Evolutionary conservation across 768 basidiomycete species (phyloP), one percentile per base, ranked within the genome.

Genomic region (Russula sp.): DNA sequence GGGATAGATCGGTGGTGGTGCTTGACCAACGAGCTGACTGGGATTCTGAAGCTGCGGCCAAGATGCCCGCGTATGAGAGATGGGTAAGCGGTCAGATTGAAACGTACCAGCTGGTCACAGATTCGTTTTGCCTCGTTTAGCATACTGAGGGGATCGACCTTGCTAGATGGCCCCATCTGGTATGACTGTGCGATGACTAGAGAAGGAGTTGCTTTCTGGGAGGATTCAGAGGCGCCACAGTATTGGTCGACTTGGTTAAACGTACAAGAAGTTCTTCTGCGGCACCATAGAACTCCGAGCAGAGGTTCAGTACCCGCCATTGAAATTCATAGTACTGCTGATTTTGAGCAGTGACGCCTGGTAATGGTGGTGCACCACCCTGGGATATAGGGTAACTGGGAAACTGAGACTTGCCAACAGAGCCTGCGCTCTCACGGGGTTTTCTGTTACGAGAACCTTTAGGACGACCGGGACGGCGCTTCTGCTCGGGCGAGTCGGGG

Each of bases 251-350:
- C 27, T 55, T 40, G 34, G 20, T 34, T 34, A 40, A 65, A 82
- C 87, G 73, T 73, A 91, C 89, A 62, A 92, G 80, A 51, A 92
- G 81, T 73, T 92, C 89, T 73, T 91, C 89, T 18, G 89, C 89
- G 6, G 89, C 89, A 32, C 84, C 86, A 74, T 92, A 92, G 71
- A 92, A 92, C 71, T 92, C 90, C 1, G 88, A 85, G 73, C 89
- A 92, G 45, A 92, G 76, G 69, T 89, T 89, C 61, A 91, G 73
- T 45, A 90, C 83, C 58, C 88, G 84, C 89, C 89, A 91, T 71
- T 91, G 89, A 70, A 91, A 91, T 70, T 91, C 88, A 73, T 89
- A 89, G 72, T 89, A 91, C 69, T 85, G 84, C 65, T 89, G 86
- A 71, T 88, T 88, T 66, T 86, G 83, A 3, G 84, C 77, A 61